Base-by-base conservation (phyloP, 352 stramenopile genomes). In the Pythium pectinolyticum region DNA sequence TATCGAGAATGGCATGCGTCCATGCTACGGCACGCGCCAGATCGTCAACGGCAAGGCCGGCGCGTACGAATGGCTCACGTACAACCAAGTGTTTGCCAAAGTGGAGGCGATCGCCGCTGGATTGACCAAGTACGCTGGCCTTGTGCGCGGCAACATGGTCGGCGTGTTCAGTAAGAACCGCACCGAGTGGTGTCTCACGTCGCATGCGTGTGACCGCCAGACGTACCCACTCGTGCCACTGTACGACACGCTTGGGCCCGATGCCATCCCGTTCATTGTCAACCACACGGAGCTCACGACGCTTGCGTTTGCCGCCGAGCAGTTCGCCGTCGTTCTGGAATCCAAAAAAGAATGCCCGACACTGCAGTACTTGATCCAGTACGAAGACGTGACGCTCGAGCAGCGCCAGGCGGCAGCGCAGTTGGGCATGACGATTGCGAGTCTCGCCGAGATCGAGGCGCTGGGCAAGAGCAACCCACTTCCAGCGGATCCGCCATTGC, bases 221-320 rank as follows among this genome's bases (percentile, higher is more conserved):
- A 65, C 72, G 37, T 92, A 84, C 66, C 59, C 74, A 41, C 59
- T 90, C 27, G 83, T 92, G 49, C 85, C 85, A 50, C 74, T 94
- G 14, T 94, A 94, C 64, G 82, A 94, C 62, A 93, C 84, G 57
- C 75, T 94, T 7, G 83, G 85, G 2, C 74, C 82, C 5, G 80
- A 88, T 22, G 83, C 80, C 1, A 75, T 90, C 45, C 80, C 82
- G 20, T 90, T 64, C 57, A 90, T 94, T 43, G 64, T 83, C 34
- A 89, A 90, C 70, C 82, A 94, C 62, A 89, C 85, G 19, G 76
- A 88, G 62, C 45, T 90, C 24, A 67, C 66, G 5, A 74, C 84
- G 20, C 30, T 92, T 0, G 78, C 90, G 45, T 88, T 78, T 20
- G 78, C 70, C 9, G 59, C 69, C 11, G 78, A 86, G 39, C 80